Base-by-base conservation (phyloP, 2,329 filamentous ascomycete genomes). In the Neopestalotiopsis rosae region DNA sequence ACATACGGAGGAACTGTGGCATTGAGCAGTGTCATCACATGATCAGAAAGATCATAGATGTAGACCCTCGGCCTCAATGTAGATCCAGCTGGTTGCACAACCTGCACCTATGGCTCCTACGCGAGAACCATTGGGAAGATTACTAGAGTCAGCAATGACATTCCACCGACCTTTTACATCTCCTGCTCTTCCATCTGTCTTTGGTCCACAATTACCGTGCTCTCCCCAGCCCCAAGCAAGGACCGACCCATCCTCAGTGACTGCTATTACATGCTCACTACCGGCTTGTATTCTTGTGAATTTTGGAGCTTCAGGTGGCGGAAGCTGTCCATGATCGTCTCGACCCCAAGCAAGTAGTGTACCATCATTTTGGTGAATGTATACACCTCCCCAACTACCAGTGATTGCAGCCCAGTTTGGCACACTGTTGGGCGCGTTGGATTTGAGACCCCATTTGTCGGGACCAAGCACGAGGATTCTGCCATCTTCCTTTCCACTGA, bases 181-280 rank as follows among this genome's bases (percentile, higher is more conserved):
- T 4, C 77, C 77, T 17, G 69, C 74, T 64, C 89, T 90, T 70
- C 87, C 83, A 20, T 86, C 82, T 70, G 90, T 88, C 13, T 87
- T 84, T 45, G 89, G 88, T 3, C 96, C 96, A 79, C 96, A 99
- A 78, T 99, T 99, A 1, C 96, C 96, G 81, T 99, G 96, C 81
- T 98, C 95, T 1, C 94, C 95, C 96, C 96, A 99, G 24, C 96
- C 96, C 94, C 95, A 98, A 1, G 93, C 89, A 63, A 97, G 81
- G 1, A 97, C 89, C 65, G 91, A 87, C 1, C 89, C 89, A 24
- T 87, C 84, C 10, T 81, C 81, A 0, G 92, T 90, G 32, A 95
- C 80, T 9, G 90, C 93, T 71, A 98, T 80, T n/a, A 89, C 90
- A 79, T 99, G 96, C 80, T 98, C 96, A 76, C 95, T 98, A 0